Evolutionary conservation across 345 rosid species (phyloP).

Genomic region (Punica granatum): DNA sequence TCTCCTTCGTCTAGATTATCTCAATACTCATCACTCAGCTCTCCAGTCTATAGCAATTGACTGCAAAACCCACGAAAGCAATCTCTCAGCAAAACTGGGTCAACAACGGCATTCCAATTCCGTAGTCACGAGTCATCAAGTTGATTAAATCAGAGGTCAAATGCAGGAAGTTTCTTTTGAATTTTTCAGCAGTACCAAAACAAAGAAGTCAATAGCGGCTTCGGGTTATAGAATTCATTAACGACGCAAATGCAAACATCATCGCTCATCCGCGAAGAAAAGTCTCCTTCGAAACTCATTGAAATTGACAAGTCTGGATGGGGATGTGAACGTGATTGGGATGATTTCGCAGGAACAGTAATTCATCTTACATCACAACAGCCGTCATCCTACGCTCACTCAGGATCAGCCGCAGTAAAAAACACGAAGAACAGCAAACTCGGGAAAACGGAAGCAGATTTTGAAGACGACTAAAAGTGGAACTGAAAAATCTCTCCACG

Average conservation of each 20-base stretch:
- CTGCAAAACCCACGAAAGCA: constrained; percentile 5
- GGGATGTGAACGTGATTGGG: not conserved
- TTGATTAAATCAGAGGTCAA: constrained; percentile 10
- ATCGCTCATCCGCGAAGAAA: not conserved
- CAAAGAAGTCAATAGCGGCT: constrained; percentile 7
- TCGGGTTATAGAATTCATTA: not conserved
- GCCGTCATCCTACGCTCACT: not conserved
- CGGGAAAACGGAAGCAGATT: not conserved
- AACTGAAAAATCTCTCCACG: not conserved
- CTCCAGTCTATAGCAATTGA: constrained; percentile 29
- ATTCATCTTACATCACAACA: not conserved
- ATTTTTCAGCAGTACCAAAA: not conserved
- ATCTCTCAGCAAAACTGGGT: constrained; percentile 7
- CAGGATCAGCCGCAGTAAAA: not conserved
- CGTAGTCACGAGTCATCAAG: not conserved
- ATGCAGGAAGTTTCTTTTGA: not conserved
- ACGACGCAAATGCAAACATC: not conserved
- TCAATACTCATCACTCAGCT: constrained; percentile 23
- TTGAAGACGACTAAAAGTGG: not conserved
- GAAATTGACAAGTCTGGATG: not conserved
- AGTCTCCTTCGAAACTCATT: not conserved
- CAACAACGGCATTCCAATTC: not conserved
- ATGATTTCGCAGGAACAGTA: not conserved
- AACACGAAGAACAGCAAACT: not conserved
- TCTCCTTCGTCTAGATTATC: constrained; percentile 22